Conservation (phyloP, 306 rosid species). For the Carpinus viminea region DNA sequence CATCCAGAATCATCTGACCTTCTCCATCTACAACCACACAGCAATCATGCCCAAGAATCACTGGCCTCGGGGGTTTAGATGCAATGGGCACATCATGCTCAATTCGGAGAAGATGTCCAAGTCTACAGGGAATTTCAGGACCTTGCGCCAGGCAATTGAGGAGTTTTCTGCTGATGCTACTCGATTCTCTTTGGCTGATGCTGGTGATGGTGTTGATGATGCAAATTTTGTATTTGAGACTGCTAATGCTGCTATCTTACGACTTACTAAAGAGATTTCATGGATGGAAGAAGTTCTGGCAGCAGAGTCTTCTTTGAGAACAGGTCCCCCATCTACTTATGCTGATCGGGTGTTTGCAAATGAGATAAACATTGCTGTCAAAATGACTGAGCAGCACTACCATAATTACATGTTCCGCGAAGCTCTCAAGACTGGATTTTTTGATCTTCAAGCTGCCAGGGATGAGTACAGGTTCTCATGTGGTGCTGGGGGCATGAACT, state of each 20-base stretch:
- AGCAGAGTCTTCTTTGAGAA: slow-evolving; percentile 70
- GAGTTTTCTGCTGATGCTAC: slow-evolving; percentile 95
- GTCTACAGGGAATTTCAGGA: slow-evolving; percentile 92
- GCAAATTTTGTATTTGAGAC: slow-evolving; percentile 93
- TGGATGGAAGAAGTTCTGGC: slow-evolving; percentile 82
- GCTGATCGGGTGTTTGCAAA: slow-evolving; percentile 80
- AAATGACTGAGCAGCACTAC: slow-evolving; percentile 75
- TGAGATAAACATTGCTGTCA: slow-evolving; percentile 79
- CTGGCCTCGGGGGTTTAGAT: slow-evolving; percentile 95
- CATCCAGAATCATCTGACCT: slow-evolving; percentile 87
- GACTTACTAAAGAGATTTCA: slow-evolving; percentile 79
- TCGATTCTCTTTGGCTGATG: slow-evolving; percentile 91
- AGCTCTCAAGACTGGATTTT: slow-evolving; percentile 88
- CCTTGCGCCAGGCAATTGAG: slow-evolving; percentile 79
- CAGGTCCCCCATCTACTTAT: slow-evolving; percentile 77
- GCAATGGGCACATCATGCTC: slow-evolving; percentile 91
- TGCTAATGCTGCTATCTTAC: slow-evolving; percentile 84
- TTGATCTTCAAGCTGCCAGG: slow-evolving; percentile 87
- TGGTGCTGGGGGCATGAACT: slow-evolving; percentile 75
- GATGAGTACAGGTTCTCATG: slow-evolving; percentile 90
- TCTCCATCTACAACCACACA: slow-evolving; percentile 79
- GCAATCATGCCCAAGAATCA: slow-evolving; percentile 69
- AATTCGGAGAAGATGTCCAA: slow-evolving; percentile 94
- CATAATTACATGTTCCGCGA: slow-evolving; percentile 77
- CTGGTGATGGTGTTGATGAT: slow-evolving; percentile 94